Evolutionary conservation across 495 filamentous ascomycete genomes (phyloP), one percentile per base, ranked within the genome.

Genomic region (Tuber calosporum): DNA sequence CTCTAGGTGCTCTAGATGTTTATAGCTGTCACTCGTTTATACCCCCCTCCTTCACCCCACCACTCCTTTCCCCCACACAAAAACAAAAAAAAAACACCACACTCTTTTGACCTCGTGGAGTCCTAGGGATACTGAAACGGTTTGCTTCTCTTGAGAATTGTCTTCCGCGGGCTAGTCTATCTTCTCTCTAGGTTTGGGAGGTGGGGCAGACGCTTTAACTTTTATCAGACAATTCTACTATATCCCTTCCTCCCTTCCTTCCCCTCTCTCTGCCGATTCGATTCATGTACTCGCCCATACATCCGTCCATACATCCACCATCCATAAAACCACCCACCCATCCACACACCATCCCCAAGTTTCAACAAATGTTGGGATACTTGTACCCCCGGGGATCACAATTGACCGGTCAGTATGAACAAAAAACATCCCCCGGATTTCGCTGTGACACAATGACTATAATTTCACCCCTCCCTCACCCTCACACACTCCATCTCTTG

Each of bases 1-100:
- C 53, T 30, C 53, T 62, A 62, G n/a, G 30, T 30, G 53, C n/a
- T 62, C 53, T 62, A 15, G 53, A 62, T 62, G 53, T 62, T 62
- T 62, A 62, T 62, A 62, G 53, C 26, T 62, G 53, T 62, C 53
- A 30, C 53, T 62, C 53, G 53, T 62, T 62, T 62, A 62, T 62
- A 62, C 53, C 53, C 45, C 42, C 22, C 8, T 2, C 45, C 22
- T 6, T 40, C 53, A n/a, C n/a, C 53, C 53, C 53, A 15, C 26
- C 53, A 5, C 53, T 62, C 53, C 5, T 26, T 62, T 30, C 26
- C 53, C 53, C 11, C 53, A 62, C 53, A 30, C n/a, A 62, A 62
- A 62, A n/a, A 26, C n/a, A 62, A 62, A 62, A 53, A 53, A 58
- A 62, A 62, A 62, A 62, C 53, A 62, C n/a, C 53, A 62, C 53